A percentile compares a stretch with the other conserved stretches of the same genome.
These are phyloP conservation scores for Colletotrichum theobromicola DNA, from an alignment of 2,329 filamentous ascomycete genomes.

Conservation along the genomic window DNA sequence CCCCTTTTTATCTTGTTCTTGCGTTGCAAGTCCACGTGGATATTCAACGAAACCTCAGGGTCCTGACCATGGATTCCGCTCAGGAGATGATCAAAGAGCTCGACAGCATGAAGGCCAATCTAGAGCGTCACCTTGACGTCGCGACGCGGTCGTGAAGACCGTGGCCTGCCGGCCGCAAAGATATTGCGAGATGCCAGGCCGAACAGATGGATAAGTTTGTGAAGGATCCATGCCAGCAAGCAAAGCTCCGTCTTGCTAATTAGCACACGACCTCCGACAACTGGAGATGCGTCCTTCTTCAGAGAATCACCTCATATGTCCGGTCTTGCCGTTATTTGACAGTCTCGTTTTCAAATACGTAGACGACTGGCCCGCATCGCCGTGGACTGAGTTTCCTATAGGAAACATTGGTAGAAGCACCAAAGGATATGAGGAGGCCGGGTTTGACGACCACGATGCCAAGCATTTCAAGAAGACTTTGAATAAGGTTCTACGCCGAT, in stretches of 20 bases:
- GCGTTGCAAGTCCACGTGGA: background rate
- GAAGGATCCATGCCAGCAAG: background rate
- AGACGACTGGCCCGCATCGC: background rate
- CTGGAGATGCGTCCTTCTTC: background rate
- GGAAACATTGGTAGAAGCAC: background rate
- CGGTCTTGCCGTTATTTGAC: background rate
- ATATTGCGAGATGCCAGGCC: background rate
- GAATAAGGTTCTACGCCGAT: background rate
- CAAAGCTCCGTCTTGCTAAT: background rate
- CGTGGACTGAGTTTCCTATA: background rate
- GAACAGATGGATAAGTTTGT: background rate
- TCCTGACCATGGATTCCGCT: background rate
- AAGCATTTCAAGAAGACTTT: background rate
- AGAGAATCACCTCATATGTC: background rate
- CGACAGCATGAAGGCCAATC: background rate
- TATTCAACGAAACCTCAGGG: background rate
- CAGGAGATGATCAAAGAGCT: background rate
- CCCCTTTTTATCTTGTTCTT: background rate
- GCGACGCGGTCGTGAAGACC: background rate
- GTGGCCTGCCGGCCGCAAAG: background rate
- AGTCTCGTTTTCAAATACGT: background rate
- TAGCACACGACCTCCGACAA: background rate
- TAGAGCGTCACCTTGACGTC: background rate
- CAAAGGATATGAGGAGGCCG: background rate
- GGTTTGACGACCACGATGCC: background rate